Base-by-base conservation (phyloP, 495 filamentous ascomycete genomes). In the Podospora comata region DNA sequence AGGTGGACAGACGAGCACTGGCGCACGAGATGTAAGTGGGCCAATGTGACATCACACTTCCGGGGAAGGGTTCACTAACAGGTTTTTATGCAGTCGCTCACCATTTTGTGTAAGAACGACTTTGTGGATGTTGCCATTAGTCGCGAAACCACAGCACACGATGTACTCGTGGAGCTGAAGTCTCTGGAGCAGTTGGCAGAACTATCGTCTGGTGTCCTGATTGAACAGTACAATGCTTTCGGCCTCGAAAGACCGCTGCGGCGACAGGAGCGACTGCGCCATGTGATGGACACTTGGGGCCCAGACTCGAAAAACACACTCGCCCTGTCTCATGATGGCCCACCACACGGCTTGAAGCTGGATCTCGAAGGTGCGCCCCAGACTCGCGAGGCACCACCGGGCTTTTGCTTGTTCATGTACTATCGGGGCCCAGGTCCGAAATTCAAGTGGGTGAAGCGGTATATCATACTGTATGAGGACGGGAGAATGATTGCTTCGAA, bases 221-320 rank as follows among this genome's bases (percentile, higher is more conserved):
- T 94, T 44, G 95, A 99, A 76, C 86, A 84, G 0, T 97, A 91
- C 74, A 77, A 80, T 20, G 83, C 86, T 53, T 79, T 94, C 1
- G 93, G 92, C n/a, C 82, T 99, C 3, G 91, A 96, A 74, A 87
- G 95, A 59, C 88, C 91, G 4, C 76, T 99, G 27, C 91, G 95
- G 15, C 88, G 86, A 7, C 97, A 97, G 76, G 95, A 99, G 79
- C 87, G 86, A 68, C 84, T 98, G 28, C 86, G 93, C 48, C 92
- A 97, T 77, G 86, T 97, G 28, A 84, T 97, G 85, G 96, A 94
- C 76, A 95, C 93, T 3, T 99, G 95, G 95, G 88, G 94, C 44
- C 79, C 83, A 18, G 93, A 96, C 75, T 80, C 82, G 1, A 85
- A 91, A 69, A 94, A 95, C 74, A 77, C 81, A 1, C 80, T 97